A percentile compares a stretch with the other conserved stretches of the same genome.
phyloP scores from a whole-genome alignment of 495 filamentous ascomycete species.

The Pseudomonodictys pantanalensis region DNA sequence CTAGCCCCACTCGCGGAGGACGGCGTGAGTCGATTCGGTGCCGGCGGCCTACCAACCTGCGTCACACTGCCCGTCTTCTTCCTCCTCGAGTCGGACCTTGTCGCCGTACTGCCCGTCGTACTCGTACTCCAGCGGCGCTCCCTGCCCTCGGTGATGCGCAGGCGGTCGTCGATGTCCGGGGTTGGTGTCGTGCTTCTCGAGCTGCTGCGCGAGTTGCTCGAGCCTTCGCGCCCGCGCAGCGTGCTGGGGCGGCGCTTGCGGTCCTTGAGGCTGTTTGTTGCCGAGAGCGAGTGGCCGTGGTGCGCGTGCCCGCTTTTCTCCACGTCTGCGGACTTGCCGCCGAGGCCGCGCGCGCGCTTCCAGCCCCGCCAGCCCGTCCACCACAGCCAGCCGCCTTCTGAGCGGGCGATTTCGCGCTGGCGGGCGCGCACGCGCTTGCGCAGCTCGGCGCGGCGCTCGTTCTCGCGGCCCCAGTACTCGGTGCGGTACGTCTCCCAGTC shows the following conservation, averaged over 20 bases:
- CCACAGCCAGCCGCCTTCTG: constrained; percentile 78
- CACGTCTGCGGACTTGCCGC: constrained; percentile 3
- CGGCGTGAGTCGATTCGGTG: neutral
- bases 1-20: constrained; percentile 2
- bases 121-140: constrained; percentile 34
- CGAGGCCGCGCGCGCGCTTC: constrained; percentile 31
- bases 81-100: constrained; percentile 20
- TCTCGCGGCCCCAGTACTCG: constrained; percentile 97
- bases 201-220: constrained; percentile 19
- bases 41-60: neutral
- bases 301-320: constrained; percentile 16
- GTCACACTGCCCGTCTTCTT: neutral
- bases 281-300: constrained; percentile 16
- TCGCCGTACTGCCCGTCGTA: constrained; percentile 29
- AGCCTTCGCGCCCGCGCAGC: constrained; percentile 21
- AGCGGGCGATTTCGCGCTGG: constrained; percentile 61
- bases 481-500: constrained; percentile 93
- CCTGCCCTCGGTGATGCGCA: constrained; percentile 4
- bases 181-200: constrained; percentile 32
- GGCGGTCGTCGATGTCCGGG: constrained; percentile 27
- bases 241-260: constrained; percentile 23
- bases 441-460: constrained; percentile 75
- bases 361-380: constrained; percentile 68
- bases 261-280: constrained; percentile 8
- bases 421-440: constrained; percentile 63